Evolutionary conservation across 257 asterid species (phyloP), one percentile per base, ranked within the genome.

Genomic region (Eustoma russellianum): DNA sequence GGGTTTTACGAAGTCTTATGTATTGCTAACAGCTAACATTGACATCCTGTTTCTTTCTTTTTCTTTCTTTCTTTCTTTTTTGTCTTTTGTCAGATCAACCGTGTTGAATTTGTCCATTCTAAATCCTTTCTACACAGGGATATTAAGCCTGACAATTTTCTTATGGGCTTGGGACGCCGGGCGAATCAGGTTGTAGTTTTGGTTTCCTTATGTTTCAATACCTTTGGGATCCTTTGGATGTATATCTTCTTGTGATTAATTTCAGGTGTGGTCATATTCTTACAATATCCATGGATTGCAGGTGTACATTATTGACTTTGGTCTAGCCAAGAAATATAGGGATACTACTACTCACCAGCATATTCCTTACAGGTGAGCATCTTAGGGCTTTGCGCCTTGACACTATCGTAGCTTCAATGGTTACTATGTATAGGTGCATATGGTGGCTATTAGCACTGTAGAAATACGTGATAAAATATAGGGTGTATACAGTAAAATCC

Each of bases 61-160:
- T 17, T 15, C 41, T 1, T 19, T 58, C 49, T 38, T 48, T 68
- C 41, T 24, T 65, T 51, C 13, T 15, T 33, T 1, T 19, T 24
- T 24, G 30, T 24, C 30, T 24, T 24, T 24, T 24, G 30, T 24
- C 90, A 92, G 99, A 92, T 92, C 80, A 92, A 88, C 48, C 99
- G 97, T 17, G 87, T 88, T 51, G 99, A 92, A 60, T 85, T 85
- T 56, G 88, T 92, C 68, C 99, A 92, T 62, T 72, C 88, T 18
- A 92, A 92, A 68, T 88, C 95, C 62, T 92, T 92, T 83, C 72
- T 92, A 55, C 99, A 92, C 65, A 89, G 99, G 43, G 99, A 92
- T 75, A 92, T 88, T 74, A 92, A 92, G 76, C 99, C 99, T 14
- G 99, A 92, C 80, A 92, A 92, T 78, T 92, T 92, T 66, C 94